Conservation (phyloP, 208 protist genomes). For the Leishmania aethiopica region DNA sequence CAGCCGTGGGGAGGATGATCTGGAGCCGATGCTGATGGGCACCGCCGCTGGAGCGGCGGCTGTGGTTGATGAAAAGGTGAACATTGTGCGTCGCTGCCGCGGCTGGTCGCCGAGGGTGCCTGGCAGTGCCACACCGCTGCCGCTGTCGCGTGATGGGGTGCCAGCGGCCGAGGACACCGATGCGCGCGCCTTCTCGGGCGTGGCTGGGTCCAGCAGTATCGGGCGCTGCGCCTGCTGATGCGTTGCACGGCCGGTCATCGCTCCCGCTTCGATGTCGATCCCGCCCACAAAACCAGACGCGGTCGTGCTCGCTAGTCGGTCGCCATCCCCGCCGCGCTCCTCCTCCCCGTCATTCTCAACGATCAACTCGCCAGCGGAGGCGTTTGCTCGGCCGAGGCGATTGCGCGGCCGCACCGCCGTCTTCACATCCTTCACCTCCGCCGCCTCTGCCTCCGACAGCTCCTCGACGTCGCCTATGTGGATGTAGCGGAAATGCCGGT, state of each 20-base stretch:
- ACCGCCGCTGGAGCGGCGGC: conserved; percentile 1
- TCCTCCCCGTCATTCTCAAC: conserved; percentile 23
- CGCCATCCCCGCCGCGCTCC: conserved; percentile 13
- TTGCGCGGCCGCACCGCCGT: conserved; percentile 46
- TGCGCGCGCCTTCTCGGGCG: conserved; percentile 43
- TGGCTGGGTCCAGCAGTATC: conserved; percentile 26
- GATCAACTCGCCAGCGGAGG: conserved; percentile 14
- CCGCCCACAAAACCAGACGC: not conserved
- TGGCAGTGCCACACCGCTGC: not conserved
- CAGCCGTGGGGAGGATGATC: not conserved
- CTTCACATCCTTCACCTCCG: conserved; percentile 52
- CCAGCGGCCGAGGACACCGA: conserved; percentile 6
- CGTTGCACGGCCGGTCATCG: conserved; percentile 2
- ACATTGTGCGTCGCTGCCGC: conserved; percentile 39
- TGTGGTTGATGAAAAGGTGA: conserved; percentile 24
- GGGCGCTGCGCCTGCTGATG: conserved; percentile 21
- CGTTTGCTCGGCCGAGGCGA: conserved; percentile 39
- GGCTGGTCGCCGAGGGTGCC: not conserved
- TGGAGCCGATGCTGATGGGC: not conserved
- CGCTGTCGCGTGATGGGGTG: conserved; percentile 16
- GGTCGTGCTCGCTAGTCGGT: not conserved
- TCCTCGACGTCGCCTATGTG: conserved; percentile 84
- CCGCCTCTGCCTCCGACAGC: conserved; percentile 61
- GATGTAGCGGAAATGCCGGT: conserved; percentile 76
- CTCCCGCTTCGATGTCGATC: not conserved